A percentile compares a stretch with the other conserved stretches of the same genome.
Conservation (phyloP, 2,329 filamentous ascomycete species). For the Amauroascus verrucosus region DNA sequence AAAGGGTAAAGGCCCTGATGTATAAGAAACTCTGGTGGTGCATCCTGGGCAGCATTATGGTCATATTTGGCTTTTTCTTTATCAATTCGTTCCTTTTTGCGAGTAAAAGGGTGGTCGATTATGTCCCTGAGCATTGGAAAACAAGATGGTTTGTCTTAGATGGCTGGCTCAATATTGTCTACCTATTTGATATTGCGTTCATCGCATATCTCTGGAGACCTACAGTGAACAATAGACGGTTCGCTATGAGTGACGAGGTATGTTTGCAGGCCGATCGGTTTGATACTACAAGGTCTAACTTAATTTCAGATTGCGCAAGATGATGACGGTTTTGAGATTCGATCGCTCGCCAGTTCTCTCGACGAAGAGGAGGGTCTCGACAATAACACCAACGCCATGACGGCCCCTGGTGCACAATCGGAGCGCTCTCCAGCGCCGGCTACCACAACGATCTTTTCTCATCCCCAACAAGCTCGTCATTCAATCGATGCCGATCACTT, state of each 20-base stretch:
- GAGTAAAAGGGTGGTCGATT: constrained; percentile 71
- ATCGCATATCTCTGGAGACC: constrained; percentile 94
- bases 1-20: constrained; percentile 87
- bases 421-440: constrained; percentile 35
- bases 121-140: constrained; percentile 95
- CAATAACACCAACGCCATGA: constrained; percentile 13
- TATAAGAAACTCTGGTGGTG: constrained; percentile 99
- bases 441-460: constrained; percentile 33
- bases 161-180: constrained; percentile 94
- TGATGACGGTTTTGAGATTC: constrained; percentile 95
- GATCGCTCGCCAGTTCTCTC: constrained; percentile 69
- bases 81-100: constrained; percentile 95
- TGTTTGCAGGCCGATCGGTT: constrained; percentile 15
- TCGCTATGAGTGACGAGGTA: constrained; percentile 96
- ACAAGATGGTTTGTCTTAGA: constrained; percentile 94
- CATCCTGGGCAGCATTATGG: constrained; percentile 79
- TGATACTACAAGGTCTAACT: background rate
- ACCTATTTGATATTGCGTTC: constrained; percentile 84
- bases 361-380: constrained; percentile 49
- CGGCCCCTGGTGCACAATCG: constrained; percentile 21
- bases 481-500: constrained; percentile 85
- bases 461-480: constrained; percentile 42
- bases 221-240: constrained; percentile 90
- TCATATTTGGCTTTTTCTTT: constrained; percentile 98
- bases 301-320: constrained; percentile 70